Evolutionary conservation across 805 yeast genomes (phyloP).

Genomic region (Cyberlindnera lachancei): DNA sequence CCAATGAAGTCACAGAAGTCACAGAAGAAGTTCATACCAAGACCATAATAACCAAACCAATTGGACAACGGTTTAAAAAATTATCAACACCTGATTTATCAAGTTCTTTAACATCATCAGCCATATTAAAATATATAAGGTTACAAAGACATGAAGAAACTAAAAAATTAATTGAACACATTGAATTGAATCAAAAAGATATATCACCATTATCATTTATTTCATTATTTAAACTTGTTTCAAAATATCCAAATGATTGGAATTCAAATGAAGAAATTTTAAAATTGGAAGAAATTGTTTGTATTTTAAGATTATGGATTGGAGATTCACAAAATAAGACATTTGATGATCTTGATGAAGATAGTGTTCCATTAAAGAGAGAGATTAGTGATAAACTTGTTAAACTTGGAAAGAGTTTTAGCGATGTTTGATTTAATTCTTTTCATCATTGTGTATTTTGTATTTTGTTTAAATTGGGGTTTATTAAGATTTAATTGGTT

Average conservation of each 20-base stretch:
- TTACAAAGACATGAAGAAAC: slow-evolving; percentile 11
- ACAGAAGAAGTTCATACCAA: neutral
- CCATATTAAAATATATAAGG: slow-evolving; percentile 17
- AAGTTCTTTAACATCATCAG: slow-evolving; percentile 19
- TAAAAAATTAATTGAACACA: slow-evolving; percentile 12
- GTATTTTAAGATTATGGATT: slow-evolving; percentile 23
- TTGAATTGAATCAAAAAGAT: slow-evolving; percentile 14
- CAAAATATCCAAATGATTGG: slow-evolving; percentile 22
- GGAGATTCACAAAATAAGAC: slow-evolving; percentile 20
- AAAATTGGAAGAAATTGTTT: slow-evolving; percentile 17
- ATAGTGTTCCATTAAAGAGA: slow-evolving; percentile 20
- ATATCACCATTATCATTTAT: slow-evolving; percentile 21
- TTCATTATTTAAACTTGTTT: slow-evolving; percentile 20
- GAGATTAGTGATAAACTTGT: slow-evolving; percentile 26
- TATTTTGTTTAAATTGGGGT: no score
- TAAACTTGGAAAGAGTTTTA: slow-evolving; percentile 18
- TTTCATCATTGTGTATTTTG: no score
- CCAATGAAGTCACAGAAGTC: neutral
- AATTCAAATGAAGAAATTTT: slow-evolving; percentile 9
- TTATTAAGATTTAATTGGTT: no score
- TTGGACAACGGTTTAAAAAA: slow-evolving; percentile 14
- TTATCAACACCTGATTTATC: slow-evolving; percentile 19
- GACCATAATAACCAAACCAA: neutral
- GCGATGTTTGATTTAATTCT: slow-evolving; percentile 13
- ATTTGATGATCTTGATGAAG: slow-evolving; percentile 18